Evolutionary conservation across 2,329 filamentous ascomycete species (phyloP), one percentile per base, ranked within the genome.

Genomic region (Tolypocladium album): DNA sequence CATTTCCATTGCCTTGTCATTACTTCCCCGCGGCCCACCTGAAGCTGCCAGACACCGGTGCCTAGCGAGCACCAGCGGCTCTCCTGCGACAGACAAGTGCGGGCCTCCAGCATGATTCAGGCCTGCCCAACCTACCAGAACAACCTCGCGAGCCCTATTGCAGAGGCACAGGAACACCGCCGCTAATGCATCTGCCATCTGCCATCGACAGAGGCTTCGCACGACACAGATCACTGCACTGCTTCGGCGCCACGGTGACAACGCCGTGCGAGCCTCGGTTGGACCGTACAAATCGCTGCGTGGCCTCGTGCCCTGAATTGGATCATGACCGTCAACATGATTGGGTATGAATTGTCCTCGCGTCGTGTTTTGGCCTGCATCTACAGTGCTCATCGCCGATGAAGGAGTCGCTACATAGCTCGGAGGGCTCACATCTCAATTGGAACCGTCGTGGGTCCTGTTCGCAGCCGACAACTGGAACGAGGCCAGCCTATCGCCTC

Each of bases 381-480:
- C 22, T 11, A 31, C 12, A 17, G 13, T n/a, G 38, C 17, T 42
- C 9, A 45, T 31, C 6, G 6, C 15, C 8, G 11, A 43, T 59
- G 17, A 58, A 40, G 52, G 58, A 47, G 27, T 52, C 39, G 17
- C 40, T 38, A 9, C 38, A 7, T 36, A 55, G 60, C 39, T 61
- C 61, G 2, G 61, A 57, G 43, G 60, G 55, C 11, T 65, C 61
- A 9, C 60, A 57, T 12, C 13, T 56, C 50, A 57, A 61, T 31
- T 61, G 62, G 22, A 55, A 59, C n/a, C 63, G 63, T 34, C 64
- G 61, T 34, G 62, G 59, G 38, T 64, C 64, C 17, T 60, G 60
- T 34, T 70, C 68, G 20, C 71, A 68, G 27, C 64, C 70, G 20
- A 56, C 34, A 11, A 6, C 27, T 31, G 27, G 27, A 31, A 31